Evolutionary conservation across 192 early-diverging fungal species (phyloP).

Genomic region (Backusella tuberculispora): DNA sequence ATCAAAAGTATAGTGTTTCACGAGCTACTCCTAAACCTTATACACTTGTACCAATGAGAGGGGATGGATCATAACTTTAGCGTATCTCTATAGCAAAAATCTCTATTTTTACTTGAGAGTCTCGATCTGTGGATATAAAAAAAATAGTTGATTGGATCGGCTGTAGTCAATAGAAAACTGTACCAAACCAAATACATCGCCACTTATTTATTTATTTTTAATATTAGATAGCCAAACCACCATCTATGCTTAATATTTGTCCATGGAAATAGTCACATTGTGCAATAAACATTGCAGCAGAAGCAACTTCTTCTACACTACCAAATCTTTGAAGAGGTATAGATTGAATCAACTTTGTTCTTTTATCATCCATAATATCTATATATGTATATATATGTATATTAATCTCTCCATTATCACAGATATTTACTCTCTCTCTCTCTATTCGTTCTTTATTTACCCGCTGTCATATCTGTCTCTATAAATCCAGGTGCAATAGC

Average conservation of each 20-base stretch:
- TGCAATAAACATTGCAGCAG: conserved; percentile 61
- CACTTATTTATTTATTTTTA: too few relatives aligned
- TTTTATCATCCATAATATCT: conserved; percentile 41
- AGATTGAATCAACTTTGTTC: conserved; percentile 43
- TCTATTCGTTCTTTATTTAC: conserved; percentile 38
- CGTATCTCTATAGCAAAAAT: too few relatives aligned
- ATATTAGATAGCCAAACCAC: conserved; percentile 14
- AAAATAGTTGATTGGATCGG: too few relatives aligned
- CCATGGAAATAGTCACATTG: conserved; percentile 66
- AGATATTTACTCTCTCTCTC: not conserved
- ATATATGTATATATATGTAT: not conserved
- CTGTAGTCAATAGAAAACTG: too few relatives aligned
- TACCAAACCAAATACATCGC: too few relatives aligned
- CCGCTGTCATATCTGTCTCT: conserved; percentile 76
- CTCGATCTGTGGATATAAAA: too few relatives aligned
- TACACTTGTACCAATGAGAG: too few relatives aligned
- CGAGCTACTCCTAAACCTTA: too few relatives aligned
- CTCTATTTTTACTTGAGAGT: too few relatives aligned
- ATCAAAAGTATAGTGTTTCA: too few relatives aligned
- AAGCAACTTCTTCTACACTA: conserved; percentile 59
- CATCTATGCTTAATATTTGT: conserved; percentile 23
- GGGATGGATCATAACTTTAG: too few relatives aligned
- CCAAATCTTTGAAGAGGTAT: conserved; percentile 65
- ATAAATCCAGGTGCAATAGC: conserved; percentile 89
- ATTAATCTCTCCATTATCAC: not conserved